phyloP scores from a whole-genome alignment of 495 filamentous ascomycete genomes.

The Neurospora discreta region DNA sequence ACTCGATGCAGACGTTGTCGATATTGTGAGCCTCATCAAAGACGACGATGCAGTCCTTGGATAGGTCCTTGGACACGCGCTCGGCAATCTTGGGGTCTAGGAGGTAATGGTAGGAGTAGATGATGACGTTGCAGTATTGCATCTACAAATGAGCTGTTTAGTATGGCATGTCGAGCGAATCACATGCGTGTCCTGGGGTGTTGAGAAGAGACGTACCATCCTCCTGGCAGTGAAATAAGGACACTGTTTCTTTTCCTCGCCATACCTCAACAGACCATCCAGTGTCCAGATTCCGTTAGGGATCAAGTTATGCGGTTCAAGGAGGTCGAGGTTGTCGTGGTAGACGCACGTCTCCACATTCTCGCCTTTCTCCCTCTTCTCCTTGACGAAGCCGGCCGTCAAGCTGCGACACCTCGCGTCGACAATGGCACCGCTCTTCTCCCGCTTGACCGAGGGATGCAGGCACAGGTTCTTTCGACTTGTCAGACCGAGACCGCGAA shows the following conservation, averaged over 20 bases:
- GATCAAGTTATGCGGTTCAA: constrained; percentile 88
- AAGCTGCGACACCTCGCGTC: constrained; percentile 91
- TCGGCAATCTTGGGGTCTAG: constrained; percentile 98
- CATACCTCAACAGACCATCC: constrained; percentile 77
- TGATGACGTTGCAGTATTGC: constrained; percentile 97
- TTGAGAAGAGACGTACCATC: constrained; percentile 51
- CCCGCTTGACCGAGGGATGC: constrained; percentile 86
- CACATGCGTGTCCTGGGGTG: constrained; percentile 3
- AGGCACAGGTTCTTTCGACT: constrained; percentile 97
- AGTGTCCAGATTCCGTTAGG: constrained; percentile 93
- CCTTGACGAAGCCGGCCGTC: constrained; percentile 92
- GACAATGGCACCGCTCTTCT: constrained; percentile 89
- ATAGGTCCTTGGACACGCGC: constrained; percentile 88
- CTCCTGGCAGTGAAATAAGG: constrained; percentile 92
- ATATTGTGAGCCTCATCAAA: constrained; percentile 99
- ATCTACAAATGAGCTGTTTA: constrained; percentile 45
- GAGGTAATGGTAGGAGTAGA: constrained; percentile 98
- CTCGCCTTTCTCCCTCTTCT: constrained; percentile 90
- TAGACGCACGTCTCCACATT: constrained; percentile 90
- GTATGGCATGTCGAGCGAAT: background rate
- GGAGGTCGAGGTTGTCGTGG: constrained; percentile 91
- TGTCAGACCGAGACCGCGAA: constrained; percentile 81
- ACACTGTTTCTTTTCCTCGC: constrained; percentile 91
- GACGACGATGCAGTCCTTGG: constrained; percentile 96
- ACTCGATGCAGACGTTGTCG: constrained; percentile 99